A percentile compares a stretch with the other conserved stretches of the same genome.
Conservation (phyloP, 2,329 filamentous ascomycete genomes). For the Neofusicoccum laricinum region DNA sequence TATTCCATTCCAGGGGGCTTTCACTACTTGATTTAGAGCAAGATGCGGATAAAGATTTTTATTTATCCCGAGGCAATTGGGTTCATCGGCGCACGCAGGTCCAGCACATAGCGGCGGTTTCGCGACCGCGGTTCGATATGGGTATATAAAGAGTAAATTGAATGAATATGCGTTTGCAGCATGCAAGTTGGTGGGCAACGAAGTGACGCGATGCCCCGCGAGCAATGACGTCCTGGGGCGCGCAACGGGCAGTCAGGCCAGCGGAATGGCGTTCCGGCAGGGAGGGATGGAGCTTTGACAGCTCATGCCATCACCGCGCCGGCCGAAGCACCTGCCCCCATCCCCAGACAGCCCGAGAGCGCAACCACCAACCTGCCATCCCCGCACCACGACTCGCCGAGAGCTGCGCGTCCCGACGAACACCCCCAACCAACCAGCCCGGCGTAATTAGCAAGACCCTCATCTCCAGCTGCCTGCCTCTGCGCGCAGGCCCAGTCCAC, state of each 20-base stretch:
- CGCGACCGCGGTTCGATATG: neutral
- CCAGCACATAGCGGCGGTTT: neutral
- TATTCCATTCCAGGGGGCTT: neutral
- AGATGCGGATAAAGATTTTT: neutral
- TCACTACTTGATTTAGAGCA: neutral
- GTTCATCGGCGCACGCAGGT: neutral
- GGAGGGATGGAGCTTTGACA: constrained; percentile 7
- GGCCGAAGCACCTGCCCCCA: neutral
- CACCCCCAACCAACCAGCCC: constrained; percentile 3
- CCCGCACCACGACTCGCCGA: constrained; percentile 11
- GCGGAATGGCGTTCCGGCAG: neutral
- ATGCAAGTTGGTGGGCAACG: too few species aligned
- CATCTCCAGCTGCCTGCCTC: neutral
- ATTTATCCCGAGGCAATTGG: neutral
- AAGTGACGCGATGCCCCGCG: neutral
- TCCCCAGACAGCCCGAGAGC: constrained; percentile 5
- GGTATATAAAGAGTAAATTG: neutral
- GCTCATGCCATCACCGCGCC: constrained; percentile 9
- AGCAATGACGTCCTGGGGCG: neutral
- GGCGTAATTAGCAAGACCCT: constrained; percentile 1
- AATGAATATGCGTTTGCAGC: neutral
- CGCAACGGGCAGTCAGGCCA: neutral
- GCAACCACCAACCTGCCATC: constrained; percentile 13
- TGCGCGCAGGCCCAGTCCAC: neutral
- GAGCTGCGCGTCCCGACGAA: constrained; percentile 1